A percentile compares a stretch with the other conserved stretches of the same genome.
Conservation (phyloP, 768 basidiomycete genomes). For the Royoungia palumana region DNA sequence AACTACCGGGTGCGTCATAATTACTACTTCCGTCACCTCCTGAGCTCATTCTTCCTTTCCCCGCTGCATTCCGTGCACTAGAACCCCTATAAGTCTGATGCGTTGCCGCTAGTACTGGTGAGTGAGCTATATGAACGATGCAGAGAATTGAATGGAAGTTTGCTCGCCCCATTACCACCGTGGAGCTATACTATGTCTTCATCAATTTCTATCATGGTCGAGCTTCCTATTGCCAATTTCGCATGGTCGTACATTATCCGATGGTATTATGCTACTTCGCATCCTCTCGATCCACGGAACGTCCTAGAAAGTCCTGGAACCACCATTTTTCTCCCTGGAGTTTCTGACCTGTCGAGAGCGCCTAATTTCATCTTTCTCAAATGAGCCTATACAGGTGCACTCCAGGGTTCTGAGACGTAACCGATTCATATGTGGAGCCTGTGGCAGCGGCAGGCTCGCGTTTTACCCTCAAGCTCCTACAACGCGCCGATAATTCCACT, state of each 20-base stretch:
- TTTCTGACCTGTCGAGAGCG: neutral
- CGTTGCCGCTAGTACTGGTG: neutral
- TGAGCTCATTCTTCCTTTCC: neutral
- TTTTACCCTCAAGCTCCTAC: neutral
- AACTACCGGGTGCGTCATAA: neutral
- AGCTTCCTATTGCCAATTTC: neutral
- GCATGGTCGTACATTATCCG: conserved; percentile 15
- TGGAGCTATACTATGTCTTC: neutral
- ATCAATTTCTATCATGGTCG: neutral
- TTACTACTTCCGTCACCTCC: neutral
- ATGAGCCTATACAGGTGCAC: neutral
- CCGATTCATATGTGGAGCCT: neutral
- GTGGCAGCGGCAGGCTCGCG: conserved; percentile 1
- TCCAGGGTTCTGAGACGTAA: neutral
- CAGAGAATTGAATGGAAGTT: neutral
- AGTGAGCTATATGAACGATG: neutral
- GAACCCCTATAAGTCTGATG: neutral
- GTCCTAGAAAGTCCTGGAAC: neutral
- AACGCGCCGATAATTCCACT: neutral
- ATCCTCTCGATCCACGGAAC: conserved; percentile 1
- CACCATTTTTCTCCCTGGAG: neutral
- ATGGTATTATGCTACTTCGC: neutral
- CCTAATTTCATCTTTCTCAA: neutral
- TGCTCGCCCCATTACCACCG: neutral
- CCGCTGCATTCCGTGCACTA: neutral